A percentile compares a stretch with the other conserved stretches of the same genome.
Evolutionary conservation across 2,329 filamentous ascomycete species (phyloP).

Genomic region (Rutstroemia sp.): DNA sequence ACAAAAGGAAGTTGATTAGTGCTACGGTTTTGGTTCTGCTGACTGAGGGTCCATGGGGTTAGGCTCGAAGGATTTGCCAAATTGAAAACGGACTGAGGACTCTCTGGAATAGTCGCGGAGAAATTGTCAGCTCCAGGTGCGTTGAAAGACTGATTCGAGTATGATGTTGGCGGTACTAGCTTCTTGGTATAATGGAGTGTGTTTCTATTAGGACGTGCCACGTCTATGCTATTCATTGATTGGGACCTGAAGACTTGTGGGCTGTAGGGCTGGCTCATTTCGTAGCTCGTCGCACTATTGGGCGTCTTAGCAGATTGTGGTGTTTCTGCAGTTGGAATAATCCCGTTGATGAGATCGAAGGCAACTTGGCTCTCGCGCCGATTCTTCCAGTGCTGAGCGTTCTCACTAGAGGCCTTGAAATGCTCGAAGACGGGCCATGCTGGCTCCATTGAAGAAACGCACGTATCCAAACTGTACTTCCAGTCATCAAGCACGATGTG

Average conservation of each 20-base stretch:
- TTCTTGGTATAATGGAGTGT: slow-evolving; percentile 9
- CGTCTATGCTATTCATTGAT: slow-evolving; percentile 4
- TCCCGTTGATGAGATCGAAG: slow-evolving; percentile 24
- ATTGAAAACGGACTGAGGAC: not conserved
- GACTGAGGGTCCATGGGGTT: not conserved
- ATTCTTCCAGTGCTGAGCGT: slow-evolving; percentile 9
- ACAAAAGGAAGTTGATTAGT: not conserved
- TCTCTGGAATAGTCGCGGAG: not conserved
- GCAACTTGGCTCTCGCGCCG: slow-evolving; percentile 24
- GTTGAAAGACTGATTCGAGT: slow-evolving; percentile 2
- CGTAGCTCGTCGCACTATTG: slow-evolving; percentile 19
- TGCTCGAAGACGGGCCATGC: slow-evolving; percentile 25
- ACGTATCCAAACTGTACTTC: slow-evolving; percentile 25
- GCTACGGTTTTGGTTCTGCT: slow-evolving; percentile 1
- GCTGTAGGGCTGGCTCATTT: slow-evolving; percentile 16
- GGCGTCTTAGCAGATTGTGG: slow-evolving; percentile 20
- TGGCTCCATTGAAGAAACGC: slow-evolving; percentile 22
- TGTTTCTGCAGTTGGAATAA: slow-evolving; percentile 17
- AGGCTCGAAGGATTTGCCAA: not conserved
- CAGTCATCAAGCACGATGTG: slow-evolving; percentile 26
- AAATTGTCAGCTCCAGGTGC: not conserved
- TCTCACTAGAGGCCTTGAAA: slow-evolving; percentile 17
- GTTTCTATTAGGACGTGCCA: slow-evolving; percentile 1
- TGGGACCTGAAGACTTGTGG: slow-evolving; percentile 17
- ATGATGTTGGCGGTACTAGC: slow-evolving; percentile 4